phyloP scores from a whole-genome alignment of 192 early-diverging fungal species.

The Entomortierella parvispora region DNA sequence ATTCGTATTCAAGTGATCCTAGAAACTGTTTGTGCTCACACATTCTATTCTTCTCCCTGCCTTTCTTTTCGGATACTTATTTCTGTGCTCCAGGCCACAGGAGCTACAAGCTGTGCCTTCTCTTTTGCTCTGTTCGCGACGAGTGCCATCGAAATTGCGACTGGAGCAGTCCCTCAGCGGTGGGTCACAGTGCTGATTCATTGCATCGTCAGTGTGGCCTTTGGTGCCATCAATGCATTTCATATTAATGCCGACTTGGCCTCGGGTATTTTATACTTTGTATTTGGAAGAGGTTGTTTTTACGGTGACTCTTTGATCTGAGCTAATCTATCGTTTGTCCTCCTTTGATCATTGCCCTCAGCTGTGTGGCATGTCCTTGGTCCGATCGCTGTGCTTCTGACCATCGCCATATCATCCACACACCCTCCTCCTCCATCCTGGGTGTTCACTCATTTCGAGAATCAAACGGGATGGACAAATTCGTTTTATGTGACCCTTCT shows the following conservation, averaged over 20 bases:
- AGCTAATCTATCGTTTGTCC: no score
- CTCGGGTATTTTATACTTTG: slow-evolving; percentile 7
- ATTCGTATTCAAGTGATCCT: no score
- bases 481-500: slow-evolving; percentile 33
- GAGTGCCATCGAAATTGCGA: slow-evolving; percentile 13
- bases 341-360: background rate
- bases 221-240: slow-evolving; percentile 28
- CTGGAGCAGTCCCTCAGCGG: slow-evolving; percentile 7
- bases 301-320: no score
- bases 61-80: background rate
- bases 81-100: slow-evolving; percentile 27
- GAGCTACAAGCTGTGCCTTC: slow-evolving; percentile 30
- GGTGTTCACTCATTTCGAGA: slow-evolving; percentile 53
- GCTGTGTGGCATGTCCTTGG: slow-evolving; percentile 30
- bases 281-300: background rate
- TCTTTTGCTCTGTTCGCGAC: slow-evolving; percentile 34
- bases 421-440: slow-evolving; percentile 26
- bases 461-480: slow-evolving; percentile 47
- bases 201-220: slow-evolving; percentile 12
- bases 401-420: slow-evolving; percentile 2
- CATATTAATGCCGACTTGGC: slow-evolving; percentile 15
- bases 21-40: no score
- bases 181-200: slow-evolving; percentile 31
- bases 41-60: background rate
- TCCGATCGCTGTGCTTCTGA: slow-evolving; percentile 26